phyloP scores from a whole-genome alignment of 768 basidiomycete genomes.

The Boletus pseudo-olivaceus region DNA sequence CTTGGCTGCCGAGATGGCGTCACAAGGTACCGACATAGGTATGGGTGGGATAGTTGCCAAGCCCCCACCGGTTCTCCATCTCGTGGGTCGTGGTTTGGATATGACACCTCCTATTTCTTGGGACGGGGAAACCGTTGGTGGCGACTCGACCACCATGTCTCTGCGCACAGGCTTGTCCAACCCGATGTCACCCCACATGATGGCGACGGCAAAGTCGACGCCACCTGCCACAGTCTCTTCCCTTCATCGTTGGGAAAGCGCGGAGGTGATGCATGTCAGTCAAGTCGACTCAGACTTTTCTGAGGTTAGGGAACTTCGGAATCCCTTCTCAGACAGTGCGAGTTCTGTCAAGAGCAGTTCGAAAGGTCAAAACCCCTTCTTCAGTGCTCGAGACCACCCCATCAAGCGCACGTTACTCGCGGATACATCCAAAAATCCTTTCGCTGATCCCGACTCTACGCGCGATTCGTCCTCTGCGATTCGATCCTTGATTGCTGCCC shows the following conservation, averaged over 20 bases:
- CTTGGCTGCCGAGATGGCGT: conserved; percentile 51
- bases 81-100: conserved; percentile 41
- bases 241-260: conserved; percentile 66
- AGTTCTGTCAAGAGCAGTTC: conserved; percentile 13
- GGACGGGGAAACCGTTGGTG: conserved; percentile 46
- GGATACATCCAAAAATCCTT: conserved; percentile 35
- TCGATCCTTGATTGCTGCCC: conserved; percentile 64
- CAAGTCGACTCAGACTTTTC: conserved; percentile 16
- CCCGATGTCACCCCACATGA: conserved; percentile 46
- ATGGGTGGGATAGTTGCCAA: conserved; percentile 19
- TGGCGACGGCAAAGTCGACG: conserved; percentile 56
- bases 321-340: conserved; percentile 27
- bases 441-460: conserved; percentile 35
- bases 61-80: conserved; percentile 39
- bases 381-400: conserved; percentile 40
- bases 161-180: conserved; percentile 40
- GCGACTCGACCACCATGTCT: conserved; percentile 51
- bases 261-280: conserved; percentile 52
- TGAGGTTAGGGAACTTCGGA: conserved; percentile 12
- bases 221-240: conserved; percentile 51
- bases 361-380: conserved; percentile 36
- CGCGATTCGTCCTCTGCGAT: conserved; percentile 39
- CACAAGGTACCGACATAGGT: conserved; percentile 23
- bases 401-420: conserved; percentile 16
- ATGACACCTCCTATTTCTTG: conserved; percentile 43